These are phyloP conservation scores for Pythium rishiriense DNA, from an alignment of 352 stramenopile species.

Conservation along the genomic window DNA sequence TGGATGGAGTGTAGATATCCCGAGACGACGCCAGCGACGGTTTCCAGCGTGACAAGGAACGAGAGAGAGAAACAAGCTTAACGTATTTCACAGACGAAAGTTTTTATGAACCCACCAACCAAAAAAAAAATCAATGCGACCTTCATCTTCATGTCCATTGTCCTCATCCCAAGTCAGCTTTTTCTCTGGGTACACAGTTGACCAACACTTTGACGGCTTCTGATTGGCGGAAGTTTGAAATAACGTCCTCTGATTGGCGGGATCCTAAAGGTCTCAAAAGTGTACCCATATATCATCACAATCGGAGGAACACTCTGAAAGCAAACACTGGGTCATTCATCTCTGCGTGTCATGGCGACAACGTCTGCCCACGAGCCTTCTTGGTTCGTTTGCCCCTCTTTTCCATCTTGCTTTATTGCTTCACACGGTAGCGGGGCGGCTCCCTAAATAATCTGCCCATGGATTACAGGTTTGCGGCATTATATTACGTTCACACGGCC, in stretches of 20 bases:
- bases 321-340: too few relatives aligned
- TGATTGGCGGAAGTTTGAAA: slow-evolving; percentile 22
- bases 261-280: slow-evolving; percentile 6
- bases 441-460: slow-evolving; percentile 19
- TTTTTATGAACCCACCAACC: neutral
- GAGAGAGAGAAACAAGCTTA: neutral
- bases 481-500: slow-evolving; percentile 8
- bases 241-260: slow-evolving; percentile 19
- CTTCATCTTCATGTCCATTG: neutral
- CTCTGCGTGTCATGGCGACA: neutral
- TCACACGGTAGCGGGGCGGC: too few relatives aligned
- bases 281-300: slow-evolving; percentile 13
- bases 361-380: neutral
- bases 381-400: too few relatives aligned
- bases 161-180: neutral
- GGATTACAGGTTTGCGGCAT: neutral
- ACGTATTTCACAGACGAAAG: slow-evolving; percentile 1
- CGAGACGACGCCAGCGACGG: neutral
- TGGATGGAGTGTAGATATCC: slow-evolving; percentile 5
- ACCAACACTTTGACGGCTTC: slow-evolving; percentile 3
- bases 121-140: slow-evolving; percentile 10
- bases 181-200: neutral
- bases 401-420: too few relatives aligned
- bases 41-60: neutral
- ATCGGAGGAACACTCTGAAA: too few relatives aligned